Base-by-base conservation (phyloP, 2,329 filamentous ascomycete genomes). In the Chaetothyriales sp. region DNA sequence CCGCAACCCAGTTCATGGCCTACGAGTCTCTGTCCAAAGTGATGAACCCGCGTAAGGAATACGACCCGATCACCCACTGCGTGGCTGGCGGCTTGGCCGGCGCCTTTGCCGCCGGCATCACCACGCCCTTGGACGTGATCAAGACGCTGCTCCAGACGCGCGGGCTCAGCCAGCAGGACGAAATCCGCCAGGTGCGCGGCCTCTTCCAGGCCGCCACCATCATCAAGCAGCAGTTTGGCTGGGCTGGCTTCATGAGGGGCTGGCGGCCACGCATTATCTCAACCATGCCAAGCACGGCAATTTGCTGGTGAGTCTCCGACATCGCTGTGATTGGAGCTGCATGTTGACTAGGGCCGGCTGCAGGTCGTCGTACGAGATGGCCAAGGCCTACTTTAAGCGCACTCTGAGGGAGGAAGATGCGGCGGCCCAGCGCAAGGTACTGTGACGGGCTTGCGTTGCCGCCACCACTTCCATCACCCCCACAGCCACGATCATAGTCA, bases 201-300 rank as follows among this genome's bases (percentile, higher is more conserved):
- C 79, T 95, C 58, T 70, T 79, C 60, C 82, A 86, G 45, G 89
- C 89, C 6, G 90, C 88, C 57, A 76, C 77, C 56, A 81, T 95
- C 54, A 82, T 95, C 58, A 85, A 89, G 67, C 78, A 80, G 62
- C 81, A 89, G 64, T 90, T 94, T 65, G 92, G 92, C 37, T 76
- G 85, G 63, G 75, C 74, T 52, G 92, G 92, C 2, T 98, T 97
- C 70, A 89, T 95, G 72, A 89, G 94, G 66, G 92, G 92, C 44
- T 80, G 95, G 65, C 83, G 86, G 62, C 92, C 92, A 46, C 78
- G 92, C 63, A 84, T 98, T 47, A 82, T 98, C 56, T 95, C 89
- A 9, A 95, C 92, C 1, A 97, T 97, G 85, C 92, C 92, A 18
- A 95, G 89, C 71, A 98, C 92, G 33, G 92, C 92, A n/a, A 98